Conservation (phyloP, 805 yeast species). For the Barnettozyma siamensis region DNA sequence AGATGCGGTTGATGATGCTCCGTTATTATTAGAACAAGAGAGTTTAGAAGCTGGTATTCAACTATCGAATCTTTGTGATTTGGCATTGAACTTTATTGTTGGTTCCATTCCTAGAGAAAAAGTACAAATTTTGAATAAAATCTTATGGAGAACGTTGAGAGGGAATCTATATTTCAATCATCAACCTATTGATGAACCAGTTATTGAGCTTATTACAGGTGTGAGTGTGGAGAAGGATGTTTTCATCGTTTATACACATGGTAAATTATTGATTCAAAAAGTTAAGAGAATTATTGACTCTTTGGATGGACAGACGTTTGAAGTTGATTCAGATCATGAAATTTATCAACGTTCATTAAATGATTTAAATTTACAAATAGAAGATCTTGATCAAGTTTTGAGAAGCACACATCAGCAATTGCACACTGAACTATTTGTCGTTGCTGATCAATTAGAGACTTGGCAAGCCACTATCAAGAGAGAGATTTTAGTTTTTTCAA, state of each 20-base stretch:
- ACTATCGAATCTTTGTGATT: slow-evolving; percentile 21
- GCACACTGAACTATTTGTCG: slow-evolving; percentile 68
- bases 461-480: slow-evolving; percentile 69
- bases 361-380: slow-evolving; percentile 17
- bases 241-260: slow-evolving; percentile 90
- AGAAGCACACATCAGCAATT: slow-evolving; percentile 62
- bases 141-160: slow-evolving; percentile 87
- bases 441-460: slow-evolving; percentile 65
- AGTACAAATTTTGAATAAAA: slow-evolving; percentile 66
- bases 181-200: slow-evolving; percentile 62
- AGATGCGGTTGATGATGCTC: slow-evolving; percentile 34
- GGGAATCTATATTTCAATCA: slow-evolving; percentile 83
- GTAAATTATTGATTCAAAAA: slow-evolving; percentile 63
- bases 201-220: slow-evolving; percentile 56
- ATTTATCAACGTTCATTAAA: slow-evolving; percentile 29
- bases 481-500: slow-evolving; percentile 78
- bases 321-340: slow-evolving; percentile 39
- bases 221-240: slow-evolving; percentile 65
- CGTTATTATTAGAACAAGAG: slow-evolving; percentile 29
- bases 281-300: slow-evolving; percentile 85
- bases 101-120: slow-evolving; percentile 79
- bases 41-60: slow-evolving; percentile 32
- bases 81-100: slow-evolving; percentile 34
- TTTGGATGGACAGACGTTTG: slow-evolving; percentile 73
- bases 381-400: slow-evolving; percentile 55